Conservation (phyloP, 2,329 filamentous ascomycete species). For the Thielaviopsis punctulata region DNA sequence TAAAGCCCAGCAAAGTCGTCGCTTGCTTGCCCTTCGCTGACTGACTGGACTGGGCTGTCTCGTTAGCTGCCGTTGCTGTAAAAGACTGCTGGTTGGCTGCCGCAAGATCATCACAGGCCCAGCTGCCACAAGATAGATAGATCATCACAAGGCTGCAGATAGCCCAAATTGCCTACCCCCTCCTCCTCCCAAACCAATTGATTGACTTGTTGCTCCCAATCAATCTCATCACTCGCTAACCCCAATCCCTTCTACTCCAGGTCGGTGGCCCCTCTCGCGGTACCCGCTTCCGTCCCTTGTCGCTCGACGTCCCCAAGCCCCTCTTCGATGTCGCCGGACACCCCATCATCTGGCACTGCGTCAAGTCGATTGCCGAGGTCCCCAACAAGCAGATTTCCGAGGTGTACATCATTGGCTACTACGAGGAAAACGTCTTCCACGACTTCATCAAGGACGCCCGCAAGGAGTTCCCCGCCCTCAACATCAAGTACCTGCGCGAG, state of each 20-base stretch:
- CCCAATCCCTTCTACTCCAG: constrained; percentile 27
- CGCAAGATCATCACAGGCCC: too few species aligned
- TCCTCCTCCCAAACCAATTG: neutral
- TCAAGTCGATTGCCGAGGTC: constrained; percentile 79
- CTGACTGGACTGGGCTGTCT: too few species aligned
- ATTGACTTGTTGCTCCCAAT: neutral
- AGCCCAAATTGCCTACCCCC: neutral
- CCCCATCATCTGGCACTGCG: constrained; percentile 95
- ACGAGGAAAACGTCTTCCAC: constrained; percentile 90
- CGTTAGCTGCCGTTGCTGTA: too few species aligned
- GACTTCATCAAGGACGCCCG: constrained; percentile 92
- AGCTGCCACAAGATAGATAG: too few species aligned
- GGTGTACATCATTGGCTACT: constrained; percentile 97
- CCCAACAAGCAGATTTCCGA: constrained; percentile 68
- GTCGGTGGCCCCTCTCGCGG: constrained; percentile 91
- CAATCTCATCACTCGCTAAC: constrained; percentile 17
- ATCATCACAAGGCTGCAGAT: neutral
- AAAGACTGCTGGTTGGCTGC: too few species aligned
- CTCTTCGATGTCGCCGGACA: constrained; percentile 97
- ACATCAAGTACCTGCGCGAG: constrained; percentile 90
- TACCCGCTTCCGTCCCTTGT: constrained; percentile 86
- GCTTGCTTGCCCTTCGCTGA: too few species aligned
- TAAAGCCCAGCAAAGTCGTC: too few species aligned
- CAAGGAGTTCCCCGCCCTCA: constrained; percentile 69
- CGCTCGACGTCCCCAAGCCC: constrained; percentile 92